Evolutionary conservation across 1,284 basidiomycete species (phyloP).

Genomic region (Naganishia cerealis): DNA sequence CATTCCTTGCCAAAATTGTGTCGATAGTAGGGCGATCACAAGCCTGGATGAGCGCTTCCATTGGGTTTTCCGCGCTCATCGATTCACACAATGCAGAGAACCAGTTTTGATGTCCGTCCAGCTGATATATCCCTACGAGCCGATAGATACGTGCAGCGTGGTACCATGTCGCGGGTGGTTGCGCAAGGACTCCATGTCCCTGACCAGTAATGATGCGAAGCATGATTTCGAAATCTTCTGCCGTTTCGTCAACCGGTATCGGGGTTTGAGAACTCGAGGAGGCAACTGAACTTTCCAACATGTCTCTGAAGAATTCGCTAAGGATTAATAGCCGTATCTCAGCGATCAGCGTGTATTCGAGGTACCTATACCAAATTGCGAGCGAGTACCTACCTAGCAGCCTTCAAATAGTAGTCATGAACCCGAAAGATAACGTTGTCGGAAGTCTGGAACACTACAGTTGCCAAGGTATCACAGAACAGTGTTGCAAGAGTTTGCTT

Average conservation of each 20-base stretch:
- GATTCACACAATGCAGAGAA: not conserved
- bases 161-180: not conserved
- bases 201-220: constrained; percentile 7
- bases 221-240: constrained; percentile 10
- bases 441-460: not conserved
- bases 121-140: constrained; percentile 2
- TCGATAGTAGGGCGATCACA: not conserved
- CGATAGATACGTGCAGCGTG: not conserved
- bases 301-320: constrained; percentile 8
- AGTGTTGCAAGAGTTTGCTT: not conserved
- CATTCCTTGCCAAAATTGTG: not conserved
- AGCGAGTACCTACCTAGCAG: not conserved
- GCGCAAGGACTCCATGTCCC: not conserved
- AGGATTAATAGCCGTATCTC: no score
- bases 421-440: constrained; percentile 17
- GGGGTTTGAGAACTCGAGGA: not conserved
- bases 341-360: no score
- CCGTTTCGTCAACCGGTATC: not conserved
- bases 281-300: not conserved
- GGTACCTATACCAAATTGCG: no score
- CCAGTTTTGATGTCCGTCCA: constrained; percentile 6
- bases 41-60: not conserved
- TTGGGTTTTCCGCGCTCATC: not conserved
- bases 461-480: constrained; percentile 5
- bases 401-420: not conserved